Percentiles rank a stretch among this genome's conserved stretches.
These are phyloP conservation scores for Glycyrrhiza uralensis DNA, from an alignment of 306 rosid genomes.

Conservation along the genomic window DNA sequence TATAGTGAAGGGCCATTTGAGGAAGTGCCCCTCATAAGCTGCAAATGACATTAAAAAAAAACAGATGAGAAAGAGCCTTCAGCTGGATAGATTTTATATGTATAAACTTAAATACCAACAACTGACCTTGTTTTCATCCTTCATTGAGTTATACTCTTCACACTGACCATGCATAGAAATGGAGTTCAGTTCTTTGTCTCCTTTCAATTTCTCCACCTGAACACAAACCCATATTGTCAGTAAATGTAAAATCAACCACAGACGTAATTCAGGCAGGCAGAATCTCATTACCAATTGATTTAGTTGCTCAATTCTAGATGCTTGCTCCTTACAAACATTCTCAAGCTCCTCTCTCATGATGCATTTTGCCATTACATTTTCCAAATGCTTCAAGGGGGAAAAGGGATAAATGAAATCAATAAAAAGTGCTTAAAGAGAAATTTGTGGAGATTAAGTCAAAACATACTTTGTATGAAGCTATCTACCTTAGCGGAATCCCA, in stretches of 20 bases:
- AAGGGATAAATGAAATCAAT: background rate
- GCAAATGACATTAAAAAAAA: slow-evolving; percentile 16
- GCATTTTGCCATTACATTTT: slow-evolving; percentile 23
- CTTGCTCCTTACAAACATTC: slow-evolving; percentile 63
- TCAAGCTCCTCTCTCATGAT: slow-evolving; percentile 56
- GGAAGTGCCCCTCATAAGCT: slow-evolving; percentile 32
- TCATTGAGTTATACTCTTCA: slow-evolving; percentile 23
- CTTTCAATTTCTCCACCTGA: slow-evolving; percentile 55
- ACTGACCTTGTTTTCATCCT: slow-evolving; percentile 35
- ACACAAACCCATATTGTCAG: slow-evolving; percentile 15
- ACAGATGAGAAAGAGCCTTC: slow-evolving; percentile 1
- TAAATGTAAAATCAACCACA: slow-evolving; percentile 6
- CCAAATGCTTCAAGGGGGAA: slow-evolving; percentile 25
- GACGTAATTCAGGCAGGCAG: slow-evolving; percentile 17
- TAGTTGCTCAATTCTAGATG: slow-evolving; percentile 61
- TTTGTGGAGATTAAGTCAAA: background rate
- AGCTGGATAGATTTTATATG: background rate
- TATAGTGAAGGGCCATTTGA: slow-evolving; percentile 29
- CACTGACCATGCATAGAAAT: slow-evolving; percentile 20
- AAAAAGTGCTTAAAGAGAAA: background rate
- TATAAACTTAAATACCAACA: background rate
- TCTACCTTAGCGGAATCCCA: slow-evolving; percentile 36
- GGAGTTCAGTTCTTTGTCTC: slow-evolving; percentile 33
- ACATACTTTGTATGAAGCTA: slow-evolving; percentile 49
- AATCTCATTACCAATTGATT: slow-evolving; percentile 55